Conservation (phyloP, 805 yeast species). For the Nematodospora valgi region DNA sequence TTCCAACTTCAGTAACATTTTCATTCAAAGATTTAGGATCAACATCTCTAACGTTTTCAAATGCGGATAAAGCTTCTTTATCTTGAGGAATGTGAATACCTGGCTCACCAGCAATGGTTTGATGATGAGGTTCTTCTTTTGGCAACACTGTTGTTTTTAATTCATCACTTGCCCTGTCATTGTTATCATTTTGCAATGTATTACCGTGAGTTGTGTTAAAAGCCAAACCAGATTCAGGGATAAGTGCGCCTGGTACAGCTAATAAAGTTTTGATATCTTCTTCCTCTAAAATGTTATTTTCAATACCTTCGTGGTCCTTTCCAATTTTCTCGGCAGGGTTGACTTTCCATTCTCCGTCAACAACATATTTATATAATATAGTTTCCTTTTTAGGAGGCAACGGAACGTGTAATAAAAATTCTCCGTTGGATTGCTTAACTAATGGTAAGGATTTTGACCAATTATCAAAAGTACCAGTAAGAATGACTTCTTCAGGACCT, state of each 20-base stretch:
- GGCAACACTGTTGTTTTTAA: constrained; percentile 39
- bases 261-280: constrained; percentile 26
- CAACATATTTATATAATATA: constrained; percentile 58
- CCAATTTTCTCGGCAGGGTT: constrained; percentile 37
- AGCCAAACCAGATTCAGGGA: constrained; percentile 32
- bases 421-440: constrained; percentile 57
- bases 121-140: constrained; percentile 26
- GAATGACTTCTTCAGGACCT: constrained; percentile 51
- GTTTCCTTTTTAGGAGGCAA: constrained; percentile 40
- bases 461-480: constrained; percentile 69
- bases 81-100: constrained; percentile 67
- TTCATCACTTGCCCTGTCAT: constrained; percentile 8
- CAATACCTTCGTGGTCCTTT: constrained; percentile 48
- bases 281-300: constrained; percentile 46
- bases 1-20: constrained; percentile 1
- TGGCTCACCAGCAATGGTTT: constrained; percentile 59
- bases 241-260: constrained; percentile 16
- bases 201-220: constrained; percentile 1
- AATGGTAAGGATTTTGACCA: constrained; percentile 60
- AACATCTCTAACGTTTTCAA: constrained; percentile 52
- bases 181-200: constrained; percentile 3
- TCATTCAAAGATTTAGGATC: constrained; percentile 51
- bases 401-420: constrained; percentile 60
- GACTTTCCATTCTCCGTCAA: constrained; percentile 64
- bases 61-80: constrained; percentile 63